phyloP scores from a whole-genome alignment of 2,329 filamentous ascomycete species.

The Pseudomassariella vexata region DNA sequence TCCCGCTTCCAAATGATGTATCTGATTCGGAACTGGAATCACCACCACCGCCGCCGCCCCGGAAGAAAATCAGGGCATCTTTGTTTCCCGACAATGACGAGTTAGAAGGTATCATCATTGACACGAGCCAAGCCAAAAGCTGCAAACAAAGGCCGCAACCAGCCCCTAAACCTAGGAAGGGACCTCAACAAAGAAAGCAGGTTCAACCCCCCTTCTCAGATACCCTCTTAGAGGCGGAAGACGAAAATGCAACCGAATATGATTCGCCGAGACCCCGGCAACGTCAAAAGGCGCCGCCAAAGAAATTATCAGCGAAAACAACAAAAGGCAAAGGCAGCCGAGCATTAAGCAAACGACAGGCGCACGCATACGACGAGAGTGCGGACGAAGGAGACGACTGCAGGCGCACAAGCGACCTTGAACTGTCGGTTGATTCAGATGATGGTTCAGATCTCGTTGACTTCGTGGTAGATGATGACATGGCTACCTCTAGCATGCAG shows the following conservation, averaged over 20 bases:
- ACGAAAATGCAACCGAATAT: not conserved
- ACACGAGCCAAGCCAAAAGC: constrained; percentile 7
- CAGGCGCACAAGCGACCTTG: constrained; percentile 27
- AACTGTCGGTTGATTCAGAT: constrained; percentile 28
- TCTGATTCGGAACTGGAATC: constrained; percentile 30
- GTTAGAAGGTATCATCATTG: constrained; percentile 10
- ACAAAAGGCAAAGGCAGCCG: constrained; percentile 9
- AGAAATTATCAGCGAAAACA: not conserved
- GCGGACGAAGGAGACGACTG: constrained; percentile 28
- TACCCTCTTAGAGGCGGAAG: not conserved
- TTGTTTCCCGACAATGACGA: constrained; percentile 9
- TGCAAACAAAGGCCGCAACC: too few relatives aligned
- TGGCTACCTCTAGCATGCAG: constrained; percentile 20
- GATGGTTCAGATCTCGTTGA: constrained; percentile 22
- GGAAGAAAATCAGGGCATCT: constrained; percentile 20
- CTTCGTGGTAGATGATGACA: constrained; percentile 25
- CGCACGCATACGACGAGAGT: constrained; percentile 22
- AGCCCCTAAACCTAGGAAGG: not conserved
- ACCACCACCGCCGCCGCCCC: constrained; percentile 11
- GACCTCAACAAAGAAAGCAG: too few relatives aligned
- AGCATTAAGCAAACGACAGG: constrained; percentile 13
- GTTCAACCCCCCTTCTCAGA: not conserved
- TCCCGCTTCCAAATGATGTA: constrained; percentile 34
- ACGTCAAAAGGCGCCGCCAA: constrained; percentile 6
- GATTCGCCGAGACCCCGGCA: too few relatives aligned